Base-by-base conservation (phyloP, 1,139 yeast species). In the Debaryomyces sp. region DNA sequence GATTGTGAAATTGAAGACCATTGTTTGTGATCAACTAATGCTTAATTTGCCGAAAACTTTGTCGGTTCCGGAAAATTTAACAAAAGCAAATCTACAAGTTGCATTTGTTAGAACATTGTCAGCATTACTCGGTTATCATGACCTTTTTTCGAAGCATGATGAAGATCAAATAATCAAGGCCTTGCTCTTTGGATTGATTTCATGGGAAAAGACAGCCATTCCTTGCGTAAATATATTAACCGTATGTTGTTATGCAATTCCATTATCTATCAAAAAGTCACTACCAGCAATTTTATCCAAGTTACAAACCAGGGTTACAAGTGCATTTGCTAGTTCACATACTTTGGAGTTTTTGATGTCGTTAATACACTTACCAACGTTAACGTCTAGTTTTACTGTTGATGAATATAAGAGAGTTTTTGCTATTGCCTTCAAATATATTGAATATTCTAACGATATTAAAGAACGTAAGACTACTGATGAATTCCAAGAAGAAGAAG, bases 331-430 rank as follows among this genome's bases (percentile, higher is more conserved):
- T 2, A 79, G 87, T 54, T 82, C 90, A 5, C 94, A 87, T 54
- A 85, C 89, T 23, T 70, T 90, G 52, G 96, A 90, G 59, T 87
- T 90, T 55, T 70, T 90, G 50, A 67, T 84, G 53, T 79, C 90
- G 1, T 68, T 90, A 39, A 80, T 88, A 1, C 78, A 85, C 47
- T 74, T 87, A 38, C 94, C 95, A 0, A 68, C 81, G 1, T 68
- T 89, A 47, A 85, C 89, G 0, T 79, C 88, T 1, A 86, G 86
- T 57, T 85, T 89, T 61, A 87, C 89, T 2, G 77, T 78, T 36
- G 96, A 87, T 47, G 96, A 90, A 58, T 87, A 80, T 61, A 86
- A 84, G 56, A 74, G 92, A 44, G 89, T 90, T 1, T 88, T 89
- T 70, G 96, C 89, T 0, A 87, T 89, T 62, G 87, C 92, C 1